Percentiles rank a stretch among this genome's conserved stretches.
Evolutionary conservation across 2,329 filamentous ascomycete species (phyloP).

Genomic region (Colletotrichum sp.): DNA sequence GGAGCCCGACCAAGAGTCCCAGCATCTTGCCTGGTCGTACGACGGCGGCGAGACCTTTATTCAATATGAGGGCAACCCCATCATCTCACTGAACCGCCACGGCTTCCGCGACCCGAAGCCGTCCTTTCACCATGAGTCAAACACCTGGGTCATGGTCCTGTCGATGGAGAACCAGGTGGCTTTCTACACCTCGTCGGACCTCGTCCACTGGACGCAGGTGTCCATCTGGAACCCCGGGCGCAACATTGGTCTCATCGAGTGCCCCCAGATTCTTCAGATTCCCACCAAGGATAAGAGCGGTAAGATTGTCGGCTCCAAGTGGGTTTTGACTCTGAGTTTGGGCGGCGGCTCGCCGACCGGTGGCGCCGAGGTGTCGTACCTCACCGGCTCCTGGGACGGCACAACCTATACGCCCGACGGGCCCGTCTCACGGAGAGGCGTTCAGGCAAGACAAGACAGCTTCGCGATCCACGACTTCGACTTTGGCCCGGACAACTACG

Average conservation of each 20-base stretch:
- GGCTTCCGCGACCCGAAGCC: conserved; percentile 73
- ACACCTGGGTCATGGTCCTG: conserved; percentile 62
- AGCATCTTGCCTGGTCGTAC: conserved; percentile 65
- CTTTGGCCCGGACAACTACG: conserved; percentile 42
- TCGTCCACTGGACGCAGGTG: conserved; percentile 58
- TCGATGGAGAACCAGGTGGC: conserved; percentile 63
- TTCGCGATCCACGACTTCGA: conserved; percentile 32
- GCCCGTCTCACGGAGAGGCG: background rate
- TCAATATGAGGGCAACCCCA: conserved; percentile 64
- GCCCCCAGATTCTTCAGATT: conserved; percentile 37
- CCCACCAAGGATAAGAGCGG: conserved; percentile 56
- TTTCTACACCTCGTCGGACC: conserved; percentile 65
- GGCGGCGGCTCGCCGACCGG: conserved; percentile 14
- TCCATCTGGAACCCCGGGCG: conserved; percentile 16
- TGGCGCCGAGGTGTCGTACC: conserved; percentile 15
- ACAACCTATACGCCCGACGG: conserved; percentile 14
- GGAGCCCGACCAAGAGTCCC: conserved; percentile 50
- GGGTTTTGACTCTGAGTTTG: conserved; percentile 19
- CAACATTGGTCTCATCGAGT: conserved; percentile 47
- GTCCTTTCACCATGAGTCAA: conserved; percentile 53
- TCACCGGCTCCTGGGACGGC: conserved; percentile 22
- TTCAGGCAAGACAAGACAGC: background rate
- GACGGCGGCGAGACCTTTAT: conserved; percentile 68
- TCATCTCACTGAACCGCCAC: conserved; percentile 57
- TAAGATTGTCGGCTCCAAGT: conserved; percentile 4